Evolutionary conservation across 2,329 filamentous ascomycete species (phyloP).

Genomic region (Aspergillus amoenus): DNA sequence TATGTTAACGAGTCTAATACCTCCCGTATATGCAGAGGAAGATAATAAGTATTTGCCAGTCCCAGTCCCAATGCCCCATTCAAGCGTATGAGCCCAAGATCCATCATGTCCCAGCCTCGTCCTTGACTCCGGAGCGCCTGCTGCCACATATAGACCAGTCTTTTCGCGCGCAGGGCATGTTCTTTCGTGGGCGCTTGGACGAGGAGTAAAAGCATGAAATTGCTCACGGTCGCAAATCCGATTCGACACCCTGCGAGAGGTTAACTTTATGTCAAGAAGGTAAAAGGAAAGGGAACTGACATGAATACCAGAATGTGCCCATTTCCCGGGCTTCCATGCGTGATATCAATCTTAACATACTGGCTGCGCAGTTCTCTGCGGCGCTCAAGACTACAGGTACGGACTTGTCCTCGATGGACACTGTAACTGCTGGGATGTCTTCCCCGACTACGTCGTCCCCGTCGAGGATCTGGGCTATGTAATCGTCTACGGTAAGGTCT

Average conservation of each 20-base stretch:
- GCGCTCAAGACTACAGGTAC: constrained; percentile 28
- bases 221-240: constrained; percentile 36
- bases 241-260: constrained; percentile 31
- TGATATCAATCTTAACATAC: constrained; percentile 29
- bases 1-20: constrained; percentile 1
- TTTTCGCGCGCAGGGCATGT: constrained; percentile 26
- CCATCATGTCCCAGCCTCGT: constrained; percentile 30
- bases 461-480: constrained; percentile 25
- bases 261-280: background rate
- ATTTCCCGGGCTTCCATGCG: constrained; percentile 29
- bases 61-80: constrained; percentile 32
- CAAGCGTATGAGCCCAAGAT: constrained; percentile 30
- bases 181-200: constrained; percentile 31
- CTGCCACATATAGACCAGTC: constrained; percentile 30
- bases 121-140: constrained; percentile 30
- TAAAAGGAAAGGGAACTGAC: constrained; percentile 11
- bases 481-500: constrained; percentile 19
- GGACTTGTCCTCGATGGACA: constrained; percentile 24
- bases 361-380: constrained; percentile 32
- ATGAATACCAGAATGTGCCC: constrained; percentile 34
- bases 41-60: constrained; percentile 23
- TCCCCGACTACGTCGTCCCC: constrained; percentile 5
- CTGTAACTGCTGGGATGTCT: constrained; percentile 22
- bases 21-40: constrained; percentile 27
- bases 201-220: constrained; percentile 32